phyloP scores from a whole-genome alignment of 2,329 filamentous ascomycete genomes.

The Alternaria sp. region DNA sequence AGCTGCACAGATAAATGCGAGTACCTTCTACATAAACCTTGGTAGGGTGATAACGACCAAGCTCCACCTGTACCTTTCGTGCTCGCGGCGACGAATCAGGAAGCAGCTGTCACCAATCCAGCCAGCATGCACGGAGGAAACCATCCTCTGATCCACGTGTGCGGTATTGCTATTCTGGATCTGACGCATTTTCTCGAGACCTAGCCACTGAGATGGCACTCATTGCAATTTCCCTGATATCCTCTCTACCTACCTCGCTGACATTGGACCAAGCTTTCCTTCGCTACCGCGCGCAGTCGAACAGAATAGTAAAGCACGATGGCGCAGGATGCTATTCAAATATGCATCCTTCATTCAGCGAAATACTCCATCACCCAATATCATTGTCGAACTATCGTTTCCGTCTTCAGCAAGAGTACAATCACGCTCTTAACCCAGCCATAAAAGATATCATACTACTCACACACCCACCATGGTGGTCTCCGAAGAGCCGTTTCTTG shows the following conservation, averaged over 20 bases:
- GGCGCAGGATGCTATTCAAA: fast-evolving
- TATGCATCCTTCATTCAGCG: not conserved
- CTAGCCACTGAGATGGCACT: not conserved
- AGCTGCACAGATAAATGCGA: not conserved
- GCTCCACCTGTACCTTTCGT: fast-evolving
- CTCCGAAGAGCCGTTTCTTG: not conserved
- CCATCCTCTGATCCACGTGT: not conserved
- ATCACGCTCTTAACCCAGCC: not conserved
- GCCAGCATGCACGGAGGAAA: not conserved
- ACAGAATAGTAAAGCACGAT: not conserved
- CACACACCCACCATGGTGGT: not conserved
- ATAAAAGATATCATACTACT: not conserved
- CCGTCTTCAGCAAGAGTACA: not conserved
- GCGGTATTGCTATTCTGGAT: not conserved
- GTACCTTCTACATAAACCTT: fast-evolving
- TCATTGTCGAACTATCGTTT: not conserved
- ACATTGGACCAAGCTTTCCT: not conserved
- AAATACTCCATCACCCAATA: not conserved
- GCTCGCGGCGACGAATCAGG: not conserved
- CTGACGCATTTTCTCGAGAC: fast-evolving
- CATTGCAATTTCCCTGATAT: not conserved
- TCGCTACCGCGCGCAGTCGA: not conserved
- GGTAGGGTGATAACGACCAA: not conserved
- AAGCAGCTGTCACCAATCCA: not conserved
- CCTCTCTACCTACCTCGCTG: not conserved